phyloP scores from a whole-genome alignment of 2,329 filamentous ascomycete genomes.

The Eutypella sp. region DNA sequence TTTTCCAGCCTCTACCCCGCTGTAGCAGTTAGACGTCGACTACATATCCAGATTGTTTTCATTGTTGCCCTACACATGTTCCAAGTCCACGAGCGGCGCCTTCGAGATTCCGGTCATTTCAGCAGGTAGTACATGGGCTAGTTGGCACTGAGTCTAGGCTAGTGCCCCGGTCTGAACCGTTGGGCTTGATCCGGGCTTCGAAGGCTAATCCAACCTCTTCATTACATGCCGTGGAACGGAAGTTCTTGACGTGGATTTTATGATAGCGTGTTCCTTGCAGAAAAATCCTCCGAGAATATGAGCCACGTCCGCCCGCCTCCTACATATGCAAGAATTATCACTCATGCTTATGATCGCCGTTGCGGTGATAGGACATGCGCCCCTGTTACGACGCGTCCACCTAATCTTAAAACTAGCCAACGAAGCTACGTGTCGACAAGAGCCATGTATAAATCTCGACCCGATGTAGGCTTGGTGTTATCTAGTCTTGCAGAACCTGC shows the following conservation, averaged over 20 bases:
- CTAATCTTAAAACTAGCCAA: too few species aligned
- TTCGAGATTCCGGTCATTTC: too few species aligned
- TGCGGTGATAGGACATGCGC: too few species aligned
- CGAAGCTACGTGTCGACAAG: too few species aligned
- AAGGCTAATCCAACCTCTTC: not conserved
- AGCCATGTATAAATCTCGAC: not conserved
- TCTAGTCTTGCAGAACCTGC: not conserved
- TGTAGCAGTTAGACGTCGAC: not conserved
- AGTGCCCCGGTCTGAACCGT: not conserved
- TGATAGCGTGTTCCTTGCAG: not conserved
- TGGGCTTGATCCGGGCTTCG: not conserved
- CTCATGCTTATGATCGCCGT: not conserved
- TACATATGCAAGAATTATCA: not conserved
- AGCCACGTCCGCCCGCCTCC: not conserved
- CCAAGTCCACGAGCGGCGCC: not conserved
- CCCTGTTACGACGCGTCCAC: too few species aligned
- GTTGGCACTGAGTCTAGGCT: not conserved
- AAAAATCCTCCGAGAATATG: not conserved
- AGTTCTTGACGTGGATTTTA: not conserved
- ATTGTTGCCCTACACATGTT: not conserved
- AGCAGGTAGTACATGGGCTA: not conserved
- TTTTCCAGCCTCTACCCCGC: not conserved
- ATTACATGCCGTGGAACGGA: not conserved
- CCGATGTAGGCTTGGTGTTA: not conserved
- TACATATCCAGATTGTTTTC: not conserved